Conservation (phyloP, 345 rosid genomes). For the Euphorbia tirucalli region DNA sequence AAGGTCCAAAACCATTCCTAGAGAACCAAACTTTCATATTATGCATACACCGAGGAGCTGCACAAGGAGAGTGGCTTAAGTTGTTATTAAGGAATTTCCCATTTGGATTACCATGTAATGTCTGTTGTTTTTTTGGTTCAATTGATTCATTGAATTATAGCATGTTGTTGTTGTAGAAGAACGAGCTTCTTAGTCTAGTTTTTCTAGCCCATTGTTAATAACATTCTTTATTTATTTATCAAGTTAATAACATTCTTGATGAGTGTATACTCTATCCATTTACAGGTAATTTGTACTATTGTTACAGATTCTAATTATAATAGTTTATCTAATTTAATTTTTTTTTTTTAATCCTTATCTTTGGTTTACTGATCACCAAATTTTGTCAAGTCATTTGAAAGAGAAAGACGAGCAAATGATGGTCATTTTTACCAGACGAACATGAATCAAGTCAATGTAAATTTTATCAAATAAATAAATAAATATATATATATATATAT, state of each 20-base stretch:
- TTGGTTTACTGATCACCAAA: no score
- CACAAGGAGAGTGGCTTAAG: slow-evolving; percentile 37
- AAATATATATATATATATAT: no score
- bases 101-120: not conserved
- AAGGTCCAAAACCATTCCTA: slow-evolving; percentile 47
- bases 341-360: no score
- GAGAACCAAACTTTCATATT: slow-evolving; percentile 60
- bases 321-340: no score
- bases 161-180: not conserved
- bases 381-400: no score
- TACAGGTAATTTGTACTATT: not conserved
- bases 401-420: no score
- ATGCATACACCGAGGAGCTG: slow-evolving; percentile 72
- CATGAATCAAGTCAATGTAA: no score
- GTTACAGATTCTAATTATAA: no score
- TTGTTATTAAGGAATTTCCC: not conserved
- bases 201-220: not conserved
- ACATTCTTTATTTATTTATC: no score
- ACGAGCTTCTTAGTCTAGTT: not conserved
- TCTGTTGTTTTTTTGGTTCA: slow-evolving; percentile 3
- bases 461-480: no score
- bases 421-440: no score
- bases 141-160: slow-evolving; percentile 35
- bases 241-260: not conserved
- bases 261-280: not conserved